Evolutionary conservation across 768 basidiomycete genomes (phyloP).

Genomic region (Suillus discolor): DNA sequence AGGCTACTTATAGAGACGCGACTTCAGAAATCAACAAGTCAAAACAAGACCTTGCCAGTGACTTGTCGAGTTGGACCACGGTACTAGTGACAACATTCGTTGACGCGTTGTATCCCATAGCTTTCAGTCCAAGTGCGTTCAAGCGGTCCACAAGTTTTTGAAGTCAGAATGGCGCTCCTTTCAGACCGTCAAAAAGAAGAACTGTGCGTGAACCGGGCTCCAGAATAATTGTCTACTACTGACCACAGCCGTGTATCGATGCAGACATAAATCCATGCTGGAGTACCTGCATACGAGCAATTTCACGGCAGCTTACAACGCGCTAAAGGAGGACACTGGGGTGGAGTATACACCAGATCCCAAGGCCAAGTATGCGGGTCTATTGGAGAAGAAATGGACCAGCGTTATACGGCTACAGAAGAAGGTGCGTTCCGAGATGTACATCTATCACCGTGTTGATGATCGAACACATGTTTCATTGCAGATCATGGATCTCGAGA

Average conservation of each 20-base stretch:
- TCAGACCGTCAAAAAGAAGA: slow-evolving; percentile 51
- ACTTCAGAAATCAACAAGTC: slow-evolving; percentile 26
- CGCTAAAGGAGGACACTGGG: slow-evolving; percentile 55
- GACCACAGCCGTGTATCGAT: slow-evolving; percentile 19
- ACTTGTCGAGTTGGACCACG: slow-evolving; percentile 5
- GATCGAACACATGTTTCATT: slow-evolving; percentile 14
- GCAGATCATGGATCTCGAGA: slow-evolving; percentile 95
- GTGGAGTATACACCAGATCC: slow-evolving; percentile 79
- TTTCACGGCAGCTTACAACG: slow-evolving; percentile 63
- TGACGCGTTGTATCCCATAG: slow-evolving; percentile 18
- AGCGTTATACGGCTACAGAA: slow-evolving; percentile 94
- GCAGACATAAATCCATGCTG: slow-evolving; percentile 78
- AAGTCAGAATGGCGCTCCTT: slow-evolving; percentile 40
- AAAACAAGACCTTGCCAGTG: slow-evolving; percentile 30
- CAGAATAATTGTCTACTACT: slow-evolving; percentile 15
- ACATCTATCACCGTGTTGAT: slow-evolving; percentile 12
- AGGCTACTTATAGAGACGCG: background rate
- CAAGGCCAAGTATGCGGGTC: slow-evolving; percentile 81
- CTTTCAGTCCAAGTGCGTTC: slow-evolving; percentile 9
- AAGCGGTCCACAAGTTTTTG: slow-evolving; percentile 14
- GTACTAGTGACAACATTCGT: slow-evolving; percentile 14
- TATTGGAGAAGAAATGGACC: slow-evolving; percentile 98
- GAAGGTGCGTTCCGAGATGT: slow-evolving; percentile 58
- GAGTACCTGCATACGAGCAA: slow-evolving; percentile 74
- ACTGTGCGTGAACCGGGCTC: slow-evolving; percentile 38